phyloP scores from a whole-genome alignment of 176 grass and related monocot species.

The Triticum dicoccoides region DNA sequence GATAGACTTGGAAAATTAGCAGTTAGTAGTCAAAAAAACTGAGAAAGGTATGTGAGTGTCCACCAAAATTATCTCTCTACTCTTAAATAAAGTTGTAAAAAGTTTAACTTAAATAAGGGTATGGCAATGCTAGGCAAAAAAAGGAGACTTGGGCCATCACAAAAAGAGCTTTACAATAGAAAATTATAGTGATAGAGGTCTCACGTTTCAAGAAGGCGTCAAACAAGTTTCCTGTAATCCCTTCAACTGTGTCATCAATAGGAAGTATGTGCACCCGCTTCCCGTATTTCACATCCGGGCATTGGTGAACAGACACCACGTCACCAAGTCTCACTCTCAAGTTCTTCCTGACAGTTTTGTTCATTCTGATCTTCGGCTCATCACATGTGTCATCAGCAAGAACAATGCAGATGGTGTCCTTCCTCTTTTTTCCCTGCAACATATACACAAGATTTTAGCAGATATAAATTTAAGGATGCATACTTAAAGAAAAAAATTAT shows the following conservation, averaged over 20 bases:
- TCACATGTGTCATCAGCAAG: constrained; percentile 72
- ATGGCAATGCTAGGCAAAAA: neutral
- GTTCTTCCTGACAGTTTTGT: constrained; percentile 70
- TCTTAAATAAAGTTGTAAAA: neutral
- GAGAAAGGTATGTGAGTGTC: too few relatives aligned
- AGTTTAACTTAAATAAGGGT: neutral
- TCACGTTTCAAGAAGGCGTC: constrained; percentile 73
- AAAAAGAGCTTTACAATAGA: neutral
- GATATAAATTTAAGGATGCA: neutral
- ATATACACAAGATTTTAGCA: constrained; percentile 18
- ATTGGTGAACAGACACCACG: constrained; percentile 75
- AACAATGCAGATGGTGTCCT: constrained; percentile 73
- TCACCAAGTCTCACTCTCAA: constrained; percentile 65
- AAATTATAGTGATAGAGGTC: constrained; percentile 3
- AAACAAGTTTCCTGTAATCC: constrained; percentile 74
- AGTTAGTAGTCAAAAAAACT: neutral
- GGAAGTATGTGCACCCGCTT: constrained; percentile 69
- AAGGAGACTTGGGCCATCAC: neutral
- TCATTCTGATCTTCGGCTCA: constrained; percentile 73
- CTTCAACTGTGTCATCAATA: constrained; percentile 79
- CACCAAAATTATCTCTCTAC: too few relatives aligned
- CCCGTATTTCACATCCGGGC: constrained; percentile 76
- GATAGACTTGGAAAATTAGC: neutral
- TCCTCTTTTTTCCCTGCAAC: constrained; percentile 76
- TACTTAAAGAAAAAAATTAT: neutral